Percentiles rank a stretch among this genome's conserved stretches.
These are phyloP conservation scores for Collybiopsis confluens DNA, from an alignment of 768 basidiomycete genomes.

Conservation along the genomic window DNA sequence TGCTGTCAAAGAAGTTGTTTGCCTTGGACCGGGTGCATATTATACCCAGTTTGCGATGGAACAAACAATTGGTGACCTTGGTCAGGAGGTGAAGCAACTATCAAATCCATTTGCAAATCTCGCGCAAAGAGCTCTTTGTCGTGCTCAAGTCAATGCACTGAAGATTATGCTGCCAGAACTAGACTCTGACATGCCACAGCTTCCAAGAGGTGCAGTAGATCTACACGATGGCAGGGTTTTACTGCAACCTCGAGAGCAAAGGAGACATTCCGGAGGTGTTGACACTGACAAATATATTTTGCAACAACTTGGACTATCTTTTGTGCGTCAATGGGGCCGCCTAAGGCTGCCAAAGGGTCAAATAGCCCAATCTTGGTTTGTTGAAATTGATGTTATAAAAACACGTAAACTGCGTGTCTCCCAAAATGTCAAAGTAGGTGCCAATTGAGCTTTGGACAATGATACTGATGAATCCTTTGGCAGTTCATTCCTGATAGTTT, in stretches of 20 bases:
- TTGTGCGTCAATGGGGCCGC: too few relatives aligned
- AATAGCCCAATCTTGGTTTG: too few relatives aligned
- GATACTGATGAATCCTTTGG: too few relatives aligned
- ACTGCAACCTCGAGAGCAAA: constrained; percentile 7
- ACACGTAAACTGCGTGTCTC: too few relatives aligned
- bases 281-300: too few relatives aligned
- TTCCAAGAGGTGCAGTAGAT: constrained; percentile 10
- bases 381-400: too few relatives aligned
- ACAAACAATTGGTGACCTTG: constrained; percentile 12
- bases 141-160: constrained; percentile 13
- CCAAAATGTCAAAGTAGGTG: too few relatives aligned
- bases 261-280: background rate
- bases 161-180: constrained; percentile 15
- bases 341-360: too few relatives aligned
- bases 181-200: background rate
- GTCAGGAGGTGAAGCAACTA: constrained; percentile 9
- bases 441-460: too few relatives aligned
- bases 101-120: constrained; percentile 16
- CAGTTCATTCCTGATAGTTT: too few relatives aligned
- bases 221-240: constrained; percentile 13
- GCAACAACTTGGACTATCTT: too few relatives aligned
- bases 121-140: constrained; percentile 6
- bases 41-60: constrained; percentile 18
- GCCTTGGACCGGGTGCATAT: constrained; percentile 13
- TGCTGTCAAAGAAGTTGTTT: constrained; percentile 17